A percentile compares a stretch with the other conserved stretches of the same genome.
Evolutionary conservation across 192 early-diverging fungal genomes (phyloP).

Genomic region (Backusella westeae): DNA sequence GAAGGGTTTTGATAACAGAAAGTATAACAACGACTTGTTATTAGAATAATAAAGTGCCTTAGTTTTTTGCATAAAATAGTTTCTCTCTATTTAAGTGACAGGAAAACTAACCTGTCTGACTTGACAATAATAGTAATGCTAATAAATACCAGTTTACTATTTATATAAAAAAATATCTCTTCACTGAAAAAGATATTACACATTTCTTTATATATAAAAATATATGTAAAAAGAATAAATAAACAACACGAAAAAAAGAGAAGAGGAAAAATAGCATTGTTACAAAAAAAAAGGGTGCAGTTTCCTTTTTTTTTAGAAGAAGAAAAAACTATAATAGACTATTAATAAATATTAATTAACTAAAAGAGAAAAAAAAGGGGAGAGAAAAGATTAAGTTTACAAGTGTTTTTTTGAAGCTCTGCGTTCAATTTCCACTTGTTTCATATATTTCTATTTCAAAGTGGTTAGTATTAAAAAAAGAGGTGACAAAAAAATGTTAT

Average conservation of each 20-base stretch:
- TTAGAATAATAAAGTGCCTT: background rate
- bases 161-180: background rate
- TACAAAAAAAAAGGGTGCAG: background rate
- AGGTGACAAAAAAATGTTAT: background rate
- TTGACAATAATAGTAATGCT: background rate
- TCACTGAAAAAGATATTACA: background rate
- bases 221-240: background rate
- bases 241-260: background rate
- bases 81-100: background rate
- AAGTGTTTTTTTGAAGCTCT: slow-evolving; percentile 15
- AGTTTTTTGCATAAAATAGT: background rate
- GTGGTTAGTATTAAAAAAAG: background rate
- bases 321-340: background rate
- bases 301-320: background rate
- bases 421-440: slow-evolving; percentile 11
- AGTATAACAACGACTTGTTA: background rate
- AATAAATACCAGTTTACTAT: background rate
- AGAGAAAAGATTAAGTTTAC: background rate
- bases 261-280: background rate
- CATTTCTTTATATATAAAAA: background rate
- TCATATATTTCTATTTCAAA: slow-evolving; percentile 18
- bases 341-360: background rate
- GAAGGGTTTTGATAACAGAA: background rate
- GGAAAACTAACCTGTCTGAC: background rate
- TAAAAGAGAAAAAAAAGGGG: background rate